phyloP scores from a whole-genome alignment of 2,329 filamentous ascomycete genomes.

The Pestalotiopsis sp. region DNA sequence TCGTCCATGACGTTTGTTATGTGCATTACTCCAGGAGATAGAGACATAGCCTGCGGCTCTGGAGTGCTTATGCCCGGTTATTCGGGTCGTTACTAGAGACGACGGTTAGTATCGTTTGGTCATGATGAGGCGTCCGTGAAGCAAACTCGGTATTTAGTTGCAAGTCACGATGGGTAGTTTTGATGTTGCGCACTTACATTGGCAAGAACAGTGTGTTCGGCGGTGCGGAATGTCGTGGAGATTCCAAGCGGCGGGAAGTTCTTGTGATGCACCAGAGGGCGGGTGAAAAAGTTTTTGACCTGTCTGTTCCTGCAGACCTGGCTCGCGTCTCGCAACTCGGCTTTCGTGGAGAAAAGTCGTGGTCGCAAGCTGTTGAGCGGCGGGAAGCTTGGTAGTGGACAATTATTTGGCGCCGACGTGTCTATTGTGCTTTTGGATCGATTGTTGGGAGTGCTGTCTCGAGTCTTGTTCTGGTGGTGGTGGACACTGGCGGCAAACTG shows the following conservation, averaged over 20 bases:
- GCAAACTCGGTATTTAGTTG: not conserved
- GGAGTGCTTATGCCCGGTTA: not conserved
- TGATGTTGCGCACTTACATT: not conserved
- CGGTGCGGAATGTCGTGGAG: not conserved
- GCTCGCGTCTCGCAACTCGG: not conserved
- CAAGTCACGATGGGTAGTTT: not conserved
- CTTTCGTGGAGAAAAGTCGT: not conserved
- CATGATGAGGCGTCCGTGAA: not conserved
- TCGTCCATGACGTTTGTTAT: conserved; percentile 35
- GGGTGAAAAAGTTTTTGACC: not conserved
- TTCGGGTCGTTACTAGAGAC: not conserved
- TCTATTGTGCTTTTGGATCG: not conserved
- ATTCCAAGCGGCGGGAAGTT: not conserved
- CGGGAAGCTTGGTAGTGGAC: not conserved
- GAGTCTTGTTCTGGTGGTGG: not conserved
- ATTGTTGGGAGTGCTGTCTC: not conserved
- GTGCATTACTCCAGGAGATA: conserved; percentile 34
- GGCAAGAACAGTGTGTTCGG: not conserved
- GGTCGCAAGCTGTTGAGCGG: not conserved
- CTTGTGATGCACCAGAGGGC: not conserved
- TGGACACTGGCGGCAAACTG: not conserved
- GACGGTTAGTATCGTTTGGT: not conserved
- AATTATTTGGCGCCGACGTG: not conserved
- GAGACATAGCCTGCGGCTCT: conserved; percentile 27
- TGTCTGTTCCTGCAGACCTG: conserved; percentile 11